Percentiles rank a stretch among this genome's conserved stretches.
Conservation (phyloP, 805 yeast genomes). For the Cyberlindnera subsufficiens region DNA sequence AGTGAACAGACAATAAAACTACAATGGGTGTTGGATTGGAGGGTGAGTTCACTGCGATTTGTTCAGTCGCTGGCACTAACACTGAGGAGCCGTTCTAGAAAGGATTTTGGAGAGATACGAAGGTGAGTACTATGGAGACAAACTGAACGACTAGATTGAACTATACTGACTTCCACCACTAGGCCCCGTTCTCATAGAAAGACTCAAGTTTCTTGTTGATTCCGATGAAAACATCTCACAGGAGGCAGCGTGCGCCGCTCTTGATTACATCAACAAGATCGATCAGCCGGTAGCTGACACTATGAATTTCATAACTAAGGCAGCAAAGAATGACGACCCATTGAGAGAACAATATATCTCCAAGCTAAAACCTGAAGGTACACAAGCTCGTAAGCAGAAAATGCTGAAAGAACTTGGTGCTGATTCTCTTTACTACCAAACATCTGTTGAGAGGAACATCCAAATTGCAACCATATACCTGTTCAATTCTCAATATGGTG, state of each 20-base stretch:
- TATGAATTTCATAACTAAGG: slow-evolving; percentile 5
- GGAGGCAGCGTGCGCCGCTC: slow-evolving; percentile 14
- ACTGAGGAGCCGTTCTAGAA: not conserved
- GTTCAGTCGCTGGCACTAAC: not conserved
- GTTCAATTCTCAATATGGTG: slow-evolving; percentile 15
- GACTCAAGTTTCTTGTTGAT: slow-evolving; percentile 10
- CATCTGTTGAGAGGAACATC: slow-evolving; percentile 13
- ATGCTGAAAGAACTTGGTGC: slow-evolving; percentile 9
- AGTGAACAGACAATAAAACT: not conserved
- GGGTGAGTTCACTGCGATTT: not conserved
- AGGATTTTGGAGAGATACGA: slow-evolving; percentile 6
- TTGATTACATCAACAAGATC: slow-evolving; percentile 11
- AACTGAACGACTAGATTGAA: not conserved
- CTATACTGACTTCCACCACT: slow-evolving; percentile 1
- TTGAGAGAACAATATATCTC: not conserved
- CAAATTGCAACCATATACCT: slow-evolving; percentile 13
- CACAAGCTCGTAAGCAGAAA: slow-evolving; percentile 1
- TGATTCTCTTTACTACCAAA: slow-evolving; percentile 21
- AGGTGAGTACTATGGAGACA: slow-evolving; percentile 2
- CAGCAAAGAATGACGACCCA: not conserved
- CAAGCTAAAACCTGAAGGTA: slow-evolving; percentile 1
- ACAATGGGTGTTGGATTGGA: not conserved
- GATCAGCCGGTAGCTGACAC: slow-evolving; percentile 16
- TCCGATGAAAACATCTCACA: slow-evolving; percentile 3
- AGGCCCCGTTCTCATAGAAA: slow-evolving; percentile 20